These are phyloP conservation scores for Wickerhamomyces silvicola DNA, from an alignment of 805 yeast species.

Conservation along the genomic window DNA sequence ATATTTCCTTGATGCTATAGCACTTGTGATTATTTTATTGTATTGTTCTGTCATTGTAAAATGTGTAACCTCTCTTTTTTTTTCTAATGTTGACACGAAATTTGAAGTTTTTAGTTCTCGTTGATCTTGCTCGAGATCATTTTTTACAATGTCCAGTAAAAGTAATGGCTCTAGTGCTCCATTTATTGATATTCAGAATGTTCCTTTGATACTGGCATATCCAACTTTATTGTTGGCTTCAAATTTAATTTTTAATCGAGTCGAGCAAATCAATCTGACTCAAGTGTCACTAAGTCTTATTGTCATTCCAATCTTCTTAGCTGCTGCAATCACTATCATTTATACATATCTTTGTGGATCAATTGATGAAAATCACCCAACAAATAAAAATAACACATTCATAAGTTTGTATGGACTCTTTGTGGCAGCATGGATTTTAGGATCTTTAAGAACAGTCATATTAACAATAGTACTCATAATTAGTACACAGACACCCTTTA, in stretches of 20 bases:
- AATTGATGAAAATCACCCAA: not conserved
- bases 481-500: conserved; percentile 9
- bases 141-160: not conserved
- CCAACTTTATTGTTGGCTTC: conserved; percentile 21
- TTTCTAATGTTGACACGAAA: too few species aligned
- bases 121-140: not conserved
- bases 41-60: too few species aligned
- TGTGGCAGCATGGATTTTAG: conserved; percentile 10
- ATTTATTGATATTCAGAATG: conserved; percentile 14
- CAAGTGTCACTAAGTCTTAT: conserved; percentile 1
- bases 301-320: conserved; percentile 12
- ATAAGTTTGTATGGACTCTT: conserved; percentile 9
- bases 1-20: too few species aligned
- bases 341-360: conserved; percentile 3
- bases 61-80: too few species aligned
- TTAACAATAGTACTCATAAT: conserved; percentile 16
- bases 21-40: too few species aligned
- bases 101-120: too few species aligned
- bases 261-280: not conserved
- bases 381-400: conserved; percentile 4
- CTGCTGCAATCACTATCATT: conserved; percentile 8
- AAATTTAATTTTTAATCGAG: conserved; percentile 10
- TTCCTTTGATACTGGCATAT: conserved; percentile 22
- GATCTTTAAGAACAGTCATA: conserved; percentile 18
- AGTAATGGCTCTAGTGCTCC: not conserved